Evolutionary conservation across 176 grass and related monocot genomes (phyloP), one percentile per base, ranked within the genome.

Genomic region (Hyparrhenia diplandra): DNA sequence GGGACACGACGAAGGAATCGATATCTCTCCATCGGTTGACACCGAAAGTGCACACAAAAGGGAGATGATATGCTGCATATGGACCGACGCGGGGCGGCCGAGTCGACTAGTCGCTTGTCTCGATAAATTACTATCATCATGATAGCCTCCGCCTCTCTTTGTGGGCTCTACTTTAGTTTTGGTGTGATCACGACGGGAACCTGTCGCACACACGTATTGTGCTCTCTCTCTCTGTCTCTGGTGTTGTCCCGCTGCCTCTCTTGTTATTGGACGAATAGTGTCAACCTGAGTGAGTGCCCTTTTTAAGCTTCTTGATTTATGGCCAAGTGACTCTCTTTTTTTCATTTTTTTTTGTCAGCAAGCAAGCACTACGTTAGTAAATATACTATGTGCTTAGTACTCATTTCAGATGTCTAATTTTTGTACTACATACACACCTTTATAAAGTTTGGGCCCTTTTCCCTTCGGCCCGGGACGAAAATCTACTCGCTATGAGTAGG

Each of bases 31-130:
- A 76, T 76, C 55, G 71, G 8, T 81, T 76, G 77, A 89, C 82
- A 81, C 87, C 87, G 87, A 85, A 89, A 89, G 87, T n/a, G 71
- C 86, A 37, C 45, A 1, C 0, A 11, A 85, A 81, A 89, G 72
- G 57, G 82, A 81, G 81, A 80, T 69, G 69, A 51, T 71, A 37
- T 49, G 77, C 77, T 25, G 60, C 30, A 42, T 54, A 30, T n/a
- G 30, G 17, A 7, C 82, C 45, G 14, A 47, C 14, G 4, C 14
- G 12, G n/a, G 5, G 18, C 21, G 16, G 47, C 55, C 46, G 69
- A 35, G 51, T 64, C 71, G 71, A 70, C 27, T 18, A 24, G 61
- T 63, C 76, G 21, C 70, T 47, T 43, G 58, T 85, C 64, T 67
- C 29, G n/a, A 66, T 73, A 25, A 8, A 40, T 4, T 32, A n/a